Conservation (phyloP, 495 filamentous ascomycete genomes). For the Opeltia flavorubescens region DNA sequence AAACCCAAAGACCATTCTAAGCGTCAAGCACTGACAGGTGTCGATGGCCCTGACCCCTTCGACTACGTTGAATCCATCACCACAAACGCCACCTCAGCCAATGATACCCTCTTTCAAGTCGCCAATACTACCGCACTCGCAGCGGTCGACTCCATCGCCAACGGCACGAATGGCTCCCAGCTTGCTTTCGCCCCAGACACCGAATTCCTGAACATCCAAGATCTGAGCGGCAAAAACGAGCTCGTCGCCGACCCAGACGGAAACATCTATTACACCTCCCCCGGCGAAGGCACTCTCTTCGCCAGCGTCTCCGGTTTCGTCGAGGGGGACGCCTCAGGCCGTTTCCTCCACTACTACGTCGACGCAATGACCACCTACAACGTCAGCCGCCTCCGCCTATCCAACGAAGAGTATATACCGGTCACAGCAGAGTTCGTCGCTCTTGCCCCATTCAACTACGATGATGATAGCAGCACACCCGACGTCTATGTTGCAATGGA, state of each 20-base stretch:
- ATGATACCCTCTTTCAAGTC: neutral
- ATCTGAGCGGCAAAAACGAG: neutral
- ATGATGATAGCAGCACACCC: neutral
- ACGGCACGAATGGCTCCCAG: neutral
- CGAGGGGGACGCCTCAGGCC: neutral
- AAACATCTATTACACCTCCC: neutral
- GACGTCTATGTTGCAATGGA: constrained; percentile 1
- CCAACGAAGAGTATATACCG: neutral
- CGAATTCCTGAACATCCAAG: neutral
- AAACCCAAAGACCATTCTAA: too few species aligned
- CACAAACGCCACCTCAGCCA: neutral
- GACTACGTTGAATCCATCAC: neutral
- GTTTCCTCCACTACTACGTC: constrained; percentile 2
- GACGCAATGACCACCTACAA: neutral
- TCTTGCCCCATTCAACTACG: neutral
- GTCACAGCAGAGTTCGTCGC: neutral
- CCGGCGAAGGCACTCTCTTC: neutral
- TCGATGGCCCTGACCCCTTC: neutral
- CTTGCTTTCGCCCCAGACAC: neutral
- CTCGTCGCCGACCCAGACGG: neutral
- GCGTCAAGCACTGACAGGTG: neutral
- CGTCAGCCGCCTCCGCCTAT: constrained; percentile 1
- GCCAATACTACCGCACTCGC: neutral
- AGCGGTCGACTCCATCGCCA: neutral
- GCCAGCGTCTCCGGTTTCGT: neutral